Evolutionary conservation across 352 stramenopile genomes (phyloP).

Genomic region (Achlya hypogyna): DNA sequence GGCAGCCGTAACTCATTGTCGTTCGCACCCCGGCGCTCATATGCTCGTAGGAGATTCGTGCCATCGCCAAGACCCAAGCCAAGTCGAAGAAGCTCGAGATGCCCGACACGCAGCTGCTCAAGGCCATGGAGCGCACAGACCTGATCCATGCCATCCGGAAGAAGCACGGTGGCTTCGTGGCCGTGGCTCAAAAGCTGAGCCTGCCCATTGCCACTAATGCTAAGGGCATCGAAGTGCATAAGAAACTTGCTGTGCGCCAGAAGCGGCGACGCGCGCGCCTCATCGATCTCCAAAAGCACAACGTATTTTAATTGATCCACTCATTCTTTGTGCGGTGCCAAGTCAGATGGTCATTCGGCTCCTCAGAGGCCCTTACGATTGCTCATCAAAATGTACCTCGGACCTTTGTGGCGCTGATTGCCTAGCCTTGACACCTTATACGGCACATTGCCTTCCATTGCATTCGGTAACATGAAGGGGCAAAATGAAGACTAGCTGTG

Average conservation of each 20-base stretch:
- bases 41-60: not conserved
- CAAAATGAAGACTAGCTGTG: too few species aligned
- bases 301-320: conserved; percentile 33
- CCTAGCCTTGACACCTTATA: too few species aligned
- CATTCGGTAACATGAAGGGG: too few species aligned
- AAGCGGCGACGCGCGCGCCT: conserved; percentile 56
- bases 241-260: conserved; percentile 49
- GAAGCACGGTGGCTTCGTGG: conserved; percentile 66
- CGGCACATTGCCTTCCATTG: too few species aligned
- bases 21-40: not conserved
- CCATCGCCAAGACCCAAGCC: not conserved
- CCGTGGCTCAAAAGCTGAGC: conserved; percentile 49
- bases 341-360: too few species aligned
- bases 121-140: conserved; percentile 46
- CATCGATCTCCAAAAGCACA: conserved; percentile 42
- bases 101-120: conserved; percentile 63
- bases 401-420: too few species aligned
- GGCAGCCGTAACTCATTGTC: not conserved
- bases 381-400: too few species aligned
- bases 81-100: conserved; percentile 20
- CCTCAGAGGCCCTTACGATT: too few species aligned
- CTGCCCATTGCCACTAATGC: conserved; percentile 24
- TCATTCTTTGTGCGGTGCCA: too few species aligned
- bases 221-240: conserved; percentile 47
- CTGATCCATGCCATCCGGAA: conserved; percentile 72